A percentile compares a stretch with the other conserved stretches of the same genome.
Evolutionary conservation across 2,329 filamentous ascomycete genomes (phyloP).

Genomic region (Alternaria ethzedia): DNA sequence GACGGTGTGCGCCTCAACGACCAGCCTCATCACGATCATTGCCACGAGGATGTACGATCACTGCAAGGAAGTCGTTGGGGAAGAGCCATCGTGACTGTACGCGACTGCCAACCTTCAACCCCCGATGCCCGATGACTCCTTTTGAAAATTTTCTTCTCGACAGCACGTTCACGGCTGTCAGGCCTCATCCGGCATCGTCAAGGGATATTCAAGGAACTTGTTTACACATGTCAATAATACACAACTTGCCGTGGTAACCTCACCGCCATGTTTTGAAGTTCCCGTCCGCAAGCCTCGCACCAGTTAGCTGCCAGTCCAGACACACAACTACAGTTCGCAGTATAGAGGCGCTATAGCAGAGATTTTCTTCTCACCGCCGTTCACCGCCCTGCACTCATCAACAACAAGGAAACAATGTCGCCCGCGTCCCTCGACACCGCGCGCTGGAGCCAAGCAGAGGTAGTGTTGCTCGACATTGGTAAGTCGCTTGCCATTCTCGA

Average conservation of each 20-base stretch:
- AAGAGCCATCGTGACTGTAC: neutral
- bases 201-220: neutral
- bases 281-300: slow-evolving; percentile 26
- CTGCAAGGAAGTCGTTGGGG: slow-evolving; percentile 12
- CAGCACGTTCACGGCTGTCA: slow-evolving; percentile 21
- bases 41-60: slow-evolving; percentile 14
- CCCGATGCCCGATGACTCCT: slow-evolving; percentile 6
- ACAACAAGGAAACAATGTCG: slow-evolving; percentile 29
- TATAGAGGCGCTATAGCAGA: slow-evolving; percentile 20
- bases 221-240: slow-evolving; percentile 9
- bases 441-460: slow-evolving; percentile 50
- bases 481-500: slow-evolving; percentile 43
- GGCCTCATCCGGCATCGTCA: slow-evolving; percentile 22
- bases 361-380: slow-evolving; percentile 43
- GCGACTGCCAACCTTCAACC: neutral
- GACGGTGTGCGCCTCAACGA: slow-evolving; percentile 5
- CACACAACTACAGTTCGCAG: slow-evolving; percentile 24
- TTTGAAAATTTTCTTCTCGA: slow-evolving; percentile 28
- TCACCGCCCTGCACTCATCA: slow-evolving; percentile 37
- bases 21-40: slow-evolving; percentile 14
- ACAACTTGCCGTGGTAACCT: slow-evolving; percentile 17
- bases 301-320: slow-evolving; percentile 35
- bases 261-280: slow-evolving; percentile 40
- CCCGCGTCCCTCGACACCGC: slow-evolving; percentile 32
- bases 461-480: slow-evolving; percentile 67